These are phyloP conservation scores for Alternaria novae-zelandiae DNA, from an alignment of 2,329 filamentous ascomycete genomes.

Conservation along the genomic window DNA sequence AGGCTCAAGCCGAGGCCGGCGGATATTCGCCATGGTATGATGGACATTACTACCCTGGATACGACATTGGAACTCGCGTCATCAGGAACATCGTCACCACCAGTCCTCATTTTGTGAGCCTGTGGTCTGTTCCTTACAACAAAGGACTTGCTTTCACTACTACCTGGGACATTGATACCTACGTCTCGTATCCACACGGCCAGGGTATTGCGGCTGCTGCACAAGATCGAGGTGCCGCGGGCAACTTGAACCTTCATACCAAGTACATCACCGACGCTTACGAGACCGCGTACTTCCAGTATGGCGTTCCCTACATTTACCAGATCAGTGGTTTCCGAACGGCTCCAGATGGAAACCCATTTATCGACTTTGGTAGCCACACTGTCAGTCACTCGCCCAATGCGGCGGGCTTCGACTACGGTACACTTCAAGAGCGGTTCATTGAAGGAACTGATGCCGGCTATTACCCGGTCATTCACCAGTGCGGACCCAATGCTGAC, in stretches of 20 bases:
- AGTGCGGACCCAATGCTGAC: slow-evolving; percentile 7
- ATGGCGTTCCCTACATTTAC: slow-evolving; percentile 12
- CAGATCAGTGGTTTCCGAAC: slow-evolving; percentile 10
- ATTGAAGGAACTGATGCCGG: slow-evolving; percentile 1
- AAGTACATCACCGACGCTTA: slow-evolving; percentile 13
- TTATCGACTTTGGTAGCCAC: slow-evolving; percentile 12
- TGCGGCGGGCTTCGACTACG: slow-evolving; percentile 3
- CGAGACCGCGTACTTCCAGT: slow-evolving; percentile 13
- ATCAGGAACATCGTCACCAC: slow-evolving; percentile 13
- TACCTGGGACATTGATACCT: slow-evolving; percentile 14
- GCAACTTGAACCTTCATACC: slow-evolving; percentile 12
- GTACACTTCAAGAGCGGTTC: slow-evolving; percentile 4
- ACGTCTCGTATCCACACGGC: slow-evolving; percentile 12
- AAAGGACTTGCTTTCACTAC: slow-evolving; percentile 13
- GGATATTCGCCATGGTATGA: slow-evolving; percentile 10
- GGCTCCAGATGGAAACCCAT: slow-evolving; percentile 8
- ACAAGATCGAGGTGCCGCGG: slow-evolving; percentile 9
- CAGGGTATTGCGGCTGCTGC: slow-evolving; percentile 13
- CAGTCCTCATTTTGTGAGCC: slow-evolving; percentile 5
- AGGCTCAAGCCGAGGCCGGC: slow-evolving; percentile 4
- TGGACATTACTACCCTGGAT: slow-evolving; percentile 13
- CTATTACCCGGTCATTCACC: slow-evolving; percentile 5
- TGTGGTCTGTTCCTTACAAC: slow-evolving; percentile 14
- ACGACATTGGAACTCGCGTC: slow-evolving; percentile 12
- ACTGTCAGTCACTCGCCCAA: slow-evolving; percentile 15